Evolutionary conservation across 345 rosid species (phyloP).

Genomic region (Camelina laxa): DNA sequence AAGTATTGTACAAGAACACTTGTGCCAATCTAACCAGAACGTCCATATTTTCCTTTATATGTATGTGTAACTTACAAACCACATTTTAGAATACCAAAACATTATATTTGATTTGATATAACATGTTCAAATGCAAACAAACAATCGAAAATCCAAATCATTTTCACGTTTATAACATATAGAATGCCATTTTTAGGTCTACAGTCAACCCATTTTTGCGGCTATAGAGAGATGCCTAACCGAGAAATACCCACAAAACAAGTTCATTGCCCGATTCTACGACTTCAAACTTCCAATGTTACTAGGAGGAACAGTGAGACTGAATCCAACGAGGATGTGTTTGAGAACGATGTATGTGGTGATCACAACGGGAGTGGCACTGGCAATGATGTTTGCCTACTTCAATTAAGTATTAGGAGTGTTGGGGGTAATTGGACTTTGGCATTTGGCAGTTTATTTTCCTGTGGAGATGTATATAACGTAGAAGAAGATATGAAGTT

Average conservation of each 20-base stretch:
- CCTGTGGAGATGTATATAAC: conserved; percentile 72
- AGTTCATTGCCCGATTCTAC: conserved; percentile 46
- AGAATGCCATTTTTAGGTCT: conserved; percentile 50
- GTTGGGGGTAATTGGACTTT: conserved; percentile 68
- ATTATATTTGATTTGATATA: neutral
- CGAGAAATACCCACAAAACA: conserved; percentile 50
- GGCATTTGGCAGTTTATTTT: conserved; percentile 77
- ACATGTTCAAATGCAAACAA: conserved; percentile 24
- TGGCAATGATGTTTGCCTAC: conserved; percentile 71
- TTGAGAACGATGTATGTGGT: conserved; percentile 56
- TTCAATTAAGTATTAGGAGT: conserved; percentile 83
- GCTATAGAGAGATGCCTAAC: conserved; percentile 58
- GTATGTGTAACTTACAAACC: no score
- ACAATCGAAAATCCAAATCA: neutral
- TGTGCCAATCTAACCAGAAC: neutral
- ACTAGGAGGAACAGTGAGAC: conserved; percentile 35
- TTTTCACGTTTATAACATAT: no score
- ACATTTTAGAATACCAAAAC: neutral
- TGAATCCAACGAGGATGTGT: conserved; percentile 41
- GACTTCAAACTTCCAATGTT: conserved; percentile 44
- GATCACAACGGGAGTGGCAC: conserved; percentile 51
- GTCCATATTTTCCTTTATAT: neutral
- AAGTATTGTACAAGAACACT: conserved; percentile 56
- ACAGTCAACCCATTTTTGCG: conserved; percentile 71
- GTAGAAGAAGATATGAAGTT: conserved; percentile 56